Percentiles rank a stretch among this genome's conserved stretches.
phyloP scores from a whole-genome alignment of 2,329 filamentous ascomycete genomes.

The Penicillium occitanis region DNA sequence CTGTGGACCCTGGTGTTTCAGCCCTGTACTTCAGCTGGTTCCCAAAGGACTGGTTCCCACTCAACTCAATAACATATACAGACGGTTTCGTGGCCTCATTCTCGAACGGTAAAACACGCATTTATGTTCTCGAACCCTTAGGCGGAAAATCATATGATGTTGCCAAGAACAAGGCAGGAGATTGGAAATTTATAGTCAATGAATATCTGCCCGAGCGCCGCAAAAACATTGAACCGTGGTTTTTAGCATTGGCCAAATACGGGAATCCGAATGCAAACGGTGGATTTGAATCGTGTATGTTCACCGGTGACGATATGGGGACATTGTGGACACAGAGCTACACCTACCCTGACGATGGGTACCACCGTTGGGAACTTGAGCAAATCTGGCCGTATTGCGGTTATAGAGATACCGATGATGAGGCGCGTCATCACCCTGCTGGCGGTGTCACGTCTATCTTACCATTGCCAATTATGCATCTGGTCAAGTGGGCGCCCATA shows the following conservation, averaged over 20 bases:
- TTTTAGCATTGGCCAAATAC: conserved; percentile 34
- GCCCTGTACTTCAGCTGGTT: conserved; percentile 76
- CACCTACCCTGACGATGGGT: conserved; percentile 7
- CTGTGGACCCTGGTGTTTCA: conserved; percentile 38
- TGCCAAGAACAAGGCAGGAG: background rate
- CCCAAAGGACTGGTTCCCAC: conserved; percentile 37
- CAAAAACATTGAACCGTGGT: conserved; percentile 43
- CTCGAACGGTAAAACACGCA: conserved; percentile 61
- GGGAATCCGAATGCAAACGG: background rate
- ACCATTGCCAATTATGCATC: conserved; percentile 54
- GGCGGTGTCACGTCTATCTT: conserved; percentile 80
- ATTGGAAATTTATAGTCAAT: background rate
- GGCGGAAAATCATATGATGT: background rate
- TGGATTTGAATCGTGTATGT: conserved; percentile 30
- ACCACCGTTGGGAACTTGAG: conserved; percentile 15
- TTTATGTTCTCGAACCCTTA: conserved; percentile 52
- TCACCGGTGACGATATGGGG: conserved; percentile 44
- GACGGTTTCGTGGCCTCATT: conserved; percentile 68
- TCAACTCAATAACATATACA: conserved; percentile 20
- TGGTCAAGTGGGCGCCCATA: conserved; percentile 52
- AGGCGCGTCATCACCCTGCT: conserved; percentile 65
- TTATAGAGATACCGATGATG: conserved; percentile 42
- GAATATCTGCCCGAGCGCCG: conserved; percentile 29
- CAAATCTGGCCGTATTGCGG: background rate
- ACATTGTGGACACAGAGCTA: conserved; percentile 36